Conservation (phyloP, 139 green algal genomes). For the Astrephomene gubernaculifera region DNA sequence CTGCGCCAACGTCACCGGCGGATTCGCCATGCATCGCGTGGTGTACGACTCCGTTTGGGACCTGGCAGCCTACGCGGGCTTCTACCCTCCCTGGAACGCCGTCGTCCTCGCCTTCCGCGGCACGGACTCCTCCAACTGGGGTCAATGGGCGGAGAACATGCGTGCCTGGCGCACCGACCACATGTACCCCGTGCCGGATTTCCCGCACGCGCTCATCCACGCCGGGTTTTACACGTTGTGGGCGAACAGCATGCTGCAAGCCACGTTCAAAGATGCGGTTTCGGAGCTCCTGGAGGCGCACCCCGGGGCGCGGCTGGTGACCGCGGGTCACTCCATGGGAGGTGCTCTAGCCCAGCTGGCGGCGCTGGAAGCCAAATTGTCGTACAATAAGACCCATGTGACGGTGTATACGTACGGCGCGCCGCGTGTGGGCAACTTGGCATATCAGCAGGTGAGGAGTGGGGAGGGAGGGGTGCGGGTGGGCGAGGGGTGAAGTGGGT, state of each 20-base stretch:
- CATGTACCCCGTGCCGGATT: constrained; percentile 45
- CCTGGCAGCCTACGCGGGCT: constrained; percentile 80
- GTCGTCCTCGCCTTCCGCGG: constrained; percentile 81
- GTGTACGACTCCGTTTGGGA: constrained; percentile 80
- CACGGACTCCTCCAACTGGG: constrained; percentile 79
- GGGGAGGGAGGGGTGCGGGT: neutral
- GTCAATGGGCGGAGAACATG: constrained; percentile 88
- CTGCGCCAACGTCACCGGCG: constrained; percentile 51
- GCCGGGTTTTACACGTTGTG: constrained; percentile 51
- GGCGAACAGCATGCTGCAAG: constrained; percentile 36
- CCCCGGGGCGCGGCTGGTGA: constrained; percentile 50
- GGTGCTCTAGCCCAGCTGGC: constrained; percentile 60
- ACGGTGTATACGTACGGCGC: constrained; percentile 82
- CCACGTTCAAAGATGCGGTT: constrained; percentile 6
- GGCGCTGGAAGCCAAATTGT: constrained; percentile 58
- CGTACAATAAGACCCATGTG: constrained; percentile 40
- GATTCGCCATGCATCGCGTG: constrained; percentile 58
- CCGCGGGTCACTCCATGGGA: constrained; percentile 66
- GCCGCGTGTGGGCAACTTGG: constrained; percentile 87
- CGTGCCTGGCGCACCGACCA: constrained; percentile 70
- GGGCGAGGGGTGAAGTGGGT: neutral
- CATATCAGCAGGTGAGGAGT: constrained; percentile 73
- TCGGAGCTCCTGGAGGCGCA: constrained; percentile 49
- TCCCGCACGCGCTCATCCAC: constrained; percentile 50
- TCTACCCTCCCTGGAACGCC: constrained; percentile 58